Conservation (phyloP, 305 asterid genomes). For the Plantago coronopus region DNA sequence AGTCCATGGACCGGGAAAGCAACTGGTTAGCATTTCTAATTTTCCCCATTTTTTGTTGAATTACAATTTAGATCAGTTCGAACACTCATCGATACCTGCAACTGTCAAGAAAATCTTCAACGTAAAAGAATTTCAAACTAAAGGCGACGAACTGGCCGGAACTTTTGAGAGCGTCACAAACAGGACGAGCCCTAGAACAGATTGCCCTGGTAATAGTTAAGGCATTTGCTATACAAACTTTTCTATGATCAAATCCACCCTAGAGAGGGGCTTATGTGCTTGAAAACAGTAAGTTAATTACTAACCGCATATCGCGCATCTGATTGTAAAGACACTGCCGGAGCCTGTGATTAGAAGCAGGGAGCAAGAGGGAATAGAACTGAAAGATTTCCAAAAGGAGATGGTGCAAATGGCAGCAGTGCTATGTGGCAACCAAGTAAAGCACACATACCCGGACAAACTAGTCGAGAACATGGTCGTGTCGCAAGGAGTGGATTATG, state of each 20-base stretch:
- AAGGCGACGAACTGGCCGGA: constrained; percentile 71
- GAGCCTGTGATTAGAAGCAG: constrained; percentile 41
- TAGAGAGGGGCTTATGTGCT: background rate
- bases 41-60: no score
- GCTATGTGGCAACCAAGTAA: constrained; percentile 42
- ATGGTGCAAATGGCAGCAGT: constrained; percentile 52
- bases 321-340: constrained; percentile 38
- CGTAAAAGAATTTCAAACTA: constrained; percentile 40
- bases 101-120: constrained; percentile 62
- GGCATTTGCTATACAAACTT: no score
- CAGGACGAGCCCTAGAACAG: constrained; percentile 47
- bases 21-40: no score
- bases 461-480: constrained; percentile 48
- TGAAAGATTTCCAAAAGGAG: constrained; percentile 57
- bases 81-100: constrained; percentile 66
- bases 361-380: constrained; percentile 38
- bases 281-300: background rate
- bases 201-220: constrained; percentile 63
- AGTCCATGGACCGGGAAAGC: no score
- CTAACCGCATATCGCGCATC: background rate
- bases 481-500: constrained; percentile 38
- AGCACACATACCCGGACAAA: constrained; percentile 36
- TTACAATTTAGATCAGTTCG: no score
- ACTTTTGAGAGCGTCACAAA: constrained; percentile 42
- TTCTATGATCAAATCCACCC: no score